These are phyloP conservation scores for Sporothrix brunneoviolacea DNA, from an alignment of 2,329 filamentous ascomycete species.

Conservation along the genomic window DNA sequence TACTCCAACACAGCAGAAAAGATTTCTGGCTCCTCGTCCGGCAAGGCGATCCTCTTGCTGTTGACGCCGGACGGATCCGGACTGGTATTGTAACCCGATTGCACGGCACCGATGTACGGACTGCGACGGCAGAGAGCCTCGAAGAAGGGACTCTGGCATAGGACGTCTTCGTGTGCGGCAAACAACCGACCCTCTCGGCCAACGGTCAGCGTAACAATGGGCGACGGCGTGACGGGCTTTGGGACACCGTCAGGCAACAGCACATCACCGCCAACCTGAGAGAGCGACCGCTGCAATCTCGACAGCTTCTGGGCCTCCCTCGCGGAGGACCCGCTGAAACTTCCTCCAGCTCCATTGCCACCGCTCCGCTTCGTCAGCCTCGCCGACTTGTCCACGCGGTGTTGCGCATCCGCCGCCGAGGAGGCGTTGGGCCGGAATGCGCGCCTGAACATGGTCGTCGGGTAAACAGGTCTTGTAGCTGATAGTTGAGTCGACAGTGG, in stretches of 20 bases:
- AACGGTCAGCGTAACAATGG: constrained; percentile 82
- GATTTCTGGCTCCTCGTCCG: constrained; percentile 78
- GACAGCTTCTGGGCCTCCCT: constrained; percentile 72
- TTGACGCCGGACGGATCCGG: constrained; percentile 41
- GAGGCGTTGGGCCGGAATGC: constrained; percentile 67
- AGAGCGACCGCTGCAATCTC: constrained; percentile 81
- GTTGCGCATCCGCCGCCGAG: constrained; percentile 30
- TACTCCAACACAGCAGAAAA: constrained; percentile 93
- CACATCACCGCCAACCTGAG: constrained; percentile 35
- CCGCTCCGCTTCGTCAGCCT: constrained; percentile 65
- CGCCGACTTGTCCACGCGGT: constrained; percentile 77
- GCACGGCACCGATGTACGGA: constrained; percentile 5
- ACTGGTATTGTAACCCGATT: constrained; percentile 11
- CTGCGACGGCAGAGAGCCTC: constrained; percentile 54
- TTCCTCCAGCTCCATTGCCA: constrained; percentile 15
- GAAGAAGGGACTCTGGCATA: constrained; percentile 81
- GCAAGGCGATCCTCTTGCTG: constrained; percentile 71
- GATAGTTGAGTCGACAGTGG: constrained; percentile 7
- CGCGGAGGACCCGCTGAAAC: constrained; percentile 28
- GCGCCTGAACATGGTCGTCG: constrained; percentile 77
- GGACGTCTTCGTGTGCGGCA: constrained; percentile 89
- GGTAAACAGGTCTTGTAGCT: neutral
- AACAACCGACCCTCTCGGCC: constrained; percentile 82
- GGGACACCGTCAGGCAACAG: constrained; percentile 25
- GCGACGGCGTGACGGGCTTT: constrained; percentile 41